These are phyloP conservation scores for Carex arenaria DNA, from an alignment of 202 grass and related monocot genomes.

Conservation along the genomic window DNA sequence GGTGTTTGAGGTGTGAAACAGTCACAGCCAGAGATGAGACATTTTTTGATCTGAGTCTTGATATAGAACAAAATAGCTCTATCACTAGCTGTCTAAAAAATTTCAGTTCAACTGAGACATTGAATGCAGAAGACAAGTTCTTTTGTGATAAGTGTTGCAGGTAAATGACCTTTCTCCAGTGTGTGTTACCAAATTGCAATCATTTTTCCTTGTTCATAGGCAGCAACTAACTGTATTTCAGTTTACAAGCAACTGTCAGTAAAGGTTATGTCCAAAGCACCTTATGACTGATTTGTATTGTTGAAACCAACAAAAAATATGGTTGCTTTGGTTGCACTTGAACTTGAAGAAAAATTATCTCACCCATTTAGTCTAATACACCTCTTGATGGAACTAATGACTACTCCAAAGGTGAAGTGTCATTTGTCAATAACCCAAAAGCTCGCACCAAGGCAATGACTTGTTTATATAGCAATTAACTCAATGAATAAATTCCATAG, in stretches of 20 bases:
- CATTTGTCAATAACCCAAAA: neutral
- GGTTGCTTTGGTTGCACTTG: neutral
- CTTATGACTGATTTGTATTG: neutral
- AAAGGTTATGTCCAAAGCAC: neutral
- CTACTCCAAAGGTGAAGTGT: neutral
- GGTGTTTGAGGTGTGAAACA: conserved; percentile 94
- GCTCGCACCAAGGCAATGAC: neutral
- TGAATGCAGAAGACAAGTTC: conserved; percentile 98
- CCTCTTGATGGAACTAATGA: neutral
- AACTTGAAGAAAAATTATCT: neutral
- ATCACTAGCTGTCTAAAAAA: conserved; percentile 97
- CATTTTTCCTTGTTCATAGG: neutral
- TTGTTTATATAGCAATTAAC: neutral
- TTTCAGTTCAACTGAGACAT: conserved; percentile 95
- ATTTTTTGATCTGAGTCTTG: conserved; percentile 95
- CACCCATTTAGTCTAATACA: neutral
- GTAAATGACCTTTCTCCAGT: conserved; percentile 18
- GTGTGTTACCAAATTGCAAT: neutral
- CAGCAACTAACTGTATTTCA: neutral
- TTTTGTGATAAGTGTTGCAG: conserved; percentile 99
- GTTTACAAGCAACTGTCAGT: neutral
- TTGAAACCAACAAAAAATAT: neutral
- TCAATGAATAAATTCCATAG: neutral
- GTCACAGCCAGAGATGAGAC: conserved; percentile 95
- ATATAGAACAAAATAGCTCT: conserved; percentile 98